Evolutionary conservation across 495 filamentous ascomycete genomes (phyloP).

Genomic region (Penicillium pancosmium): DNA sequence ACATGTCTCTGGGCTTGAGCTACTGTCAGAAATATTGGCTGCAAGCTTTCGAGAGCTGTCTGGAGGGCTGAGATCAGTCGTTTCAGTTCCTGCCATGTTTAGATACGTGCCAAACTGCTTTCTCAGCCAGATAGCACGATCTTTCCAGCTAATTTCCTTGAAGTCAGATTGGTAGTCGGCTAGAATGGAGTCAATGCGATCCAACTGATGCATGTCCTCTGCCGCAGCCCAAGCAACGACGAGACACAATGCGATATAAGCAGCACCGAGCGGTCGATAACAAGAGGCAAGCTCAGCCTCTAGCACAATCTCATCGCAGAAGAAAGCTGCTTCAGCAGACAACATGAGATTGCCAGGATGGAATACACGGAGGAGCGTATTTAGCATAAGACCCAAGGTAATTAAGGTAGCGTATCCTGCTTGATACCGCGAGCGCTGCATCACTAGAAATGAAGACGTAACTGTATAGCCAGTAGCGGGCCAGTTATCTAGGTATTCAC

Average conservation of each 20-base stretch:
- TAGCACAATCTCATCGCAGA: conserved; percentile 26
- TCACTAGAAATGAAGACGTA: conserved; percentile 1
- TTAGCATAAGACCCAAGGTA: conserved; percentile 31
- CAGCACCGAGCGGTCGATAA: conserved; percentile 22
- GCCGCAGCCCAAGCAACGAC: conserved; percentile 14
- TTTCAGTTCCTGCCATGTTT: neutral
- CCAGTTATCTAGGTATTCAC: conserved; percentile 12
- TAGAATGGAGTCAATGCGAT: conserved; percentile 10
- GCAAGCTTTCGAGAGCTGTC: neutral
- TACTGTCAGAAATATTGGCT: neutral
- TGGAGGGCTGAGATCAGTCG: neutral
- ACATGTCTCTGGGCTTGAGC: conserved; percentile 5
- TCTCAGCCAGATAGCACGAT: conserved; percentile 15
- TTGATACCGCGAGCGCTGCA: conserved; percentile 24
- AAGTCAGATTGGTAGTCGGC: conserved; percentile 18
- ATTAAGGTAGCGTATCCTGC: conserved; percentile 27
- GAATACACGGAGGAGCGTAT: conserved; percentile 30
- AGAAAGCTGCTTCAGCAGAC: conserved; percentile 13
- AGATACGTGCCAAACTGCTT: conserved; percentile 4
- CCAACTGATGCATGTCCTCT: conserved; percentile 12
- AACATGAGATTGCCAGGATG: conserved; percentile 20
- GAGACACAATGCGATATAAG: conserved; percentile 16
- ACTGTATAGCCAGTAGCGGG: neutral
- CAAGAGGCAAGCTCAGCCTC: conserved; percentile 13
- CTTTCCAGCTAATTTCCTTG: conserved; percentile 9